A percentile compares a stretch with the other conserved stretches of the same genome.
Conservation (phyloP, 345 rosid genomes). For the Pugionium dolabratum region DNA sequence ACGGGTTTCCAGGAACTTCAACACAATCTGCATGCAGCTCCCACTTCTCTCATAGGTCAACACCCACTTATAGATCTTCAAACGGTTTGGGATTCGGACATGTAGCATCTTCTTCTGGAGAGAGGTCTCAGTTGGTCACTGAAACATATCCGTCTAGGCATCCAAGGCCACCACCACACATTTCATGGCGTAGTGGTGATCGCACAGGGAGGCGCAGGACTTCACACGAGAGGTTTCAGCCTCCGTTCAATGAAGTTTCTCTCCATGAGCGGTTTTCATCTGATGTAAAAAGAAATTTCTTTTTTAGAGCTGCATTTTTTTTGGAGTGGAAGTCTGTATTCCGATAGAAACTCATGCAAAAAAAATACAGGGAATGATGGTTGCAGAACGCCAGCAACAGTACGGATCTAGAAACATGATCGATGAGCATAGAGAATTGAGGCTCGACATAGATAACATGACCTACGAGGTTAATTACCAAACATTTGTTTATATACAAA, state of each 20-base stretch:
- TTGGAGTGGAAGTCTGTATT: background rate
- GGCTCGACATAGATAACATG: slow-evolving; percentile 84
- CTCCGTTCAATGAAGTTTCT: slow-evolving; percentile 54
- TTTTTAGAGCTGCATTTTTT: background rate
- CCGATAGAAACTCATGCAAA: background rate
- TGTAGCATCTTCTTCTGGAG: slow-evolving; percentile 53
- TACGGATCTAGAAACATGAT: slow-evolving; percentile 55
- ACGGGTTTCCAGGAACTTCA: slow-evolving; percentile 50
- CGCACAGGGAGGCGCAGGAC: slow-evolving; percentile 69
- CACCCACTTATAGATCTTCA: slow-evolving; percentile 64
- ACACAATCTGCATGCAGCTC: slow-evolving; percentile 53
- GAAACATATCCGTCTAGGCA: slow-evolving; percentile 72
- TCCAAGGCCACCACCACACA: slow-evolving; percentile 51
- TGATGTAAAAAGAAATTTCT: slow-evolving; percentile 48
- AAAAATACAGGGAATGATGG: slow-evolving; percentile 55
- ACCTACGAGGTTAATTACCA: slow-evolving; percentile 64
- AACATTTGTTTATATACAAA: slow-evolving; percentile 4
- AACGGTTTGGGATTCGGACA: slow-evolving; percentile 53
- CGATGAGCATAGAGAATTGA: slow-evolving; percentile 87
- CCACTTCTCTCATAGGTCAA: slow-evolving; percentile 62
- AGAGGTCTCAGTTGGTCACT: slow-evolving; percentile 50
- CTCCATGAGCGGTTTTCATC: slow-evolving; percentile 57
- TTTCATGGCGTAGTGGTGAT: slow-evolving; percentile 62
- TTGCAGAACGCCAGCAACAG: slow-evolving; percentile 51
- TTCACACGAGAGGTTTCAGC: slow-evolving; percentile 59